phyloP scores from a whole-genome alignment of 2,329 filamentous ascomycete genomes.

The Xylariaceae sp. region DNA sequence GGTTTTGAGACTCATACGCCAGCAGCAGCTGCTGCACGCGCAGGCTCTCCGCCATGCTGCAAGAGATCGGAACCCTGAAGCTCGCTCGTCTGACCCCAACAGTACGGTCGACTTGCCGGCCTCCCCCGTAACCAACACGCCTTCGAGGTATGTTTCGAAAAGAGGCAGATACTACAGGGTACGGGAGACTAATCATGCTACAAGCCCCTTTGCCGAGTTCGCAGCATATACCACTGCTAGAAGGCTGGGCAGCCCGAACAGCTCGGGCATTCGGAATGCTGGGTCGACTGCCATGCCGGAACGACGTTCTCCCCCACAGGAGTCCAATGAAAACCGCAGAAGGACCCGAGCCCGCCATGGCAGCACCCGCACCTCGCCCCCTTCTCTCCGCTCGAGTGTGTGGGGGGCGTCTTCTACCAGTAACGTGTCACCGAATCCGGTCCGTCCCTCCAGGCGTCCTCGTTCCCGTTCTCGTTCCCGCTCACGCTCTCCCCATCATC shows the following conservation, averaged over 20 bases:
- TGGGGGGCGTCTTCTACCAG: constrained; percentile 11
- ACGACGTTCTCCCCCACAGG: constrained; percentile 22
- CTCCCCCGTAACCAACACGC: too few relatives aligned
- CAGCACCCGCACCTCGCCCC: constrained; percentile 17
- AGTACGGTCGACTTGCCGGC: too few relatives aligned
- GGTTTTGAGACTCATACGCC: constrained; percentile 19
- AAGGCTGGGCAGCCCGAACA: constrained; percentile 10
- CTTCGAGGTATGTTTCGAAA: too few relatives aligned
- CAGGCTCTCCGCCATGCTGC: too few relatives aligned
- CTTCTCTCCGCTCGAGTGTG: constrained; percentile 13
- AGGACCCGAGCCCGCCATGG: constrained; percentile 22
- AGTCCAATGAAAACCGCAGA: constrained; percentile 21
- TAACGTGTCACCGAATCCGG: constrained; percentile 14
- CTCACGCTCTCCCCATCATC: constrained; percentile 6
- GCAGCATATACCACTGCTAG: constrained; percentile 5
- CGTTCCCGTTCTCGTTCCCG: constrained; percentile 7
- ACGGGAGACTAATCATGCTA: constrained; percentile 3
- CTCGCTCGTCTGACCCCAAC: too few relatives aligned
- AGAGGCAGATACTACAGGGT: too few relatives aligned
- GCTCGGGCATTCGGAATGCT: constrained; percentile 5
- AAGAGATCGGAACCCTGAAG: too few relatives aligned
- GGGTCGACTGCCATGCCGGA: constrained; percentile 12
- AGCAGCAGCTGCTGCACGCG: constrained; percentile 18
- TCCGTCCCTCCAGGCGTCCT: constrained; percentile 14
- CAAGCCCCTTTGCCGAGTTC: constrained; percentile 6